These are phyloP conservation scores for Cucurbita maxima DNA, from an alignment of 306 rosid species.

Conservation along the genomic window DNA sequence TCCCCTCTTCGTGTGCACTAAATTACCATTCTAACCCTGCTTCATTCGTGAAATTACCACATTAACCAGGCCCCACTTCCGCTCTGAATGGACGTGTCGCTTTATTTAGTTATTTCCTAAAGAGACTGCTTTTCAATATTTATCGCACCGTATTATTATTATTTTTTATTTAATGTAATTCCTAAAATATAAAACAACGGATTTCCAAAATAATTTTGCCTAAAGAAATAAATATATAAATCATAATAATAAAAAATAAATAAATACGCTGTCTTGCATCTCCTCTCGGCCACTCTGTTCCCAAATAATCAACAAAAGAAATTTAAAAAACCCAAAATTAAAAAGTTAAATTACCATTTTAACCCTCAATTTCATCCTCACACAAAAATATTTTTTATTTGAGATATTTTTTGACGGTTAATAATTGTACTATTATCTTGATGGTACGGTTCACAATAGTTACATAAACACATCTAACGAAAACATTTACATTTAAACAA, in stretches of 20 bases:
- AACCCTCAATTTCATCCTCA: too few species aligned
- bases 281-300: background rate
- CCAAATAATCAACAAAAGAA: background rate
- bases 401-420: too few species aligned
- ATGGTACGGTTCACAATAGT: background rate
- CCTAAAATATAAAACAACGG: background rate
- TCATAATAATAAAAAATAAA: too few species aligned
- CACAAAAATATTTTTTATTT: too few species aligned
- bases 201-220: background rate
- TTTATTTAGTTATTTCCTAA: background rate
- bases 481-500: too few species aligned
- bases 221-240: background rate
- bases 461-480: background rate
- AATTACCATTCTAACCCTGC: background rate
- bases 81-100: background rate
- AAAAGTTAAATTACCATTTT: too few species aligned
- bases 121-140: background rate
- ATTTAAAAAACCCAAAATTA: too few species aligned
- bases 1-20: background rate
- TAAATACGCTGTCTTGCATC: background rate
- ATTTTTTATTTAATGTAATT: background rate
- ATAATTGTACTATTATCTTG: too few species aligned
- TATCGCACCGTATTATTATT: background rate
- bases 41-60: background rate
- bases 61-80: background rate